Percentiles rank a stretch among this genome's conserved stretches.
Evolutionary conservation across 768 basidiomycete genomes (phyloP).

Genomic region (Rhodotorula taiwanensis): DNA sequence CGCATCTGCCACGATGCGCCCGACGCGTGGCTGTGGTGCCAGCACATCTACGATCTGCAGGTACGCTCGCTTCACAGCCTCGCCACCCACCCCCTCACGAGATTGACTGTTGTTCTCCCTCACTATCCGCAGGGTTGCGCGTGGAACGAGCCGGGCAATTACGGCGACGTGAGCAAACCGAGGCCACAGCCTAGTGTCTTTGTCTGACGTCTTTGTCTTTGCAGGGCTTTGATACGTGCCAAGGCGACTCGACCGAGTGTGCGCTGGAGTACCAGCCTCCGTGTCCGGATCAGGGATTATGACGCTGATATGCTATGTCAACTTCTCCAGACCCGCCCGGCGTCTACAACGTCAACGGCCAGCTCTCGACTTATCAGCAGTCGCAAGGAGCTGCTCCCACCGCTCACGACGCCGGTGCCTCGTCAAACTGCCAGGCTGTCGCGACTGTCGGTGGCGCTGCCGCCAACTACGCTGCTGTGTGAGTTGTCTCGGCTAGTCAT

Average conservation of each 20-base stretch:
- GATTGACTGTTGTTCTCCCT: too few species aligned
- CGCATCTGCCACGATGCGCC: conserved; percentile 45
- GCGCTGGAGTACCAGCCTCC: background rate
- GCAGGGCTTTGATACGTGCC: conserved; percentile 49
- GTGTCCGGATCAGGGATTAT: too few species aligned
- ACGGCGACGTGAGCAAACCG: background rate
- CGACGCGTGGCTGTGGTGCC: conserved; percentile 42
- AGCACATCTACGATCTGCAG: conserved; percentile 46
- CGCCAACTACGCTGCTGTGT: conserved; percentile 36
- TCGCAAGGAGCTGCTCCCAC: conserved; percentile 48
- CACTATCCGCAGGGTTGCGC: conserved; percentile 25
- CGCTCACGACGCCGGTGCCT: conserved; percentile 51
- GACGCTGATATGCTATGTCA: too few species aligned
- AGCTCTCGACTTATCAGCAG: conserved; percentile 47
- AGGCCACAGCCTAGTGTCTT: background rate
- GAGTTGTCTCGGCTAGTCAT: conserved; percentile 27
- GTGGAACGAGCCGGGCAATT: conserved; percentile 42
- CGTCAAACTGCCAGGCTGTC: conserved; percentile 56
- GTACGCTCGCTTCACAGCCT: background rate
- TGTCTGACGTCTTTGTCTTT: conserved; percentile 35
- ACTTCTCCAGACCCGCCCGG: conserved; percentile 27
- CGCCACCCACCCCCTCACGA: too few species aligned
- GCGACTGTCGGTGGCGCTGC: conserved; percentile 52
- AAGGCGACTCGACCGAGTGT: conserved; percentile 42
- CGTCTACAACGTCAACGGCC: conserved; percentile 47